phyloP scores from a whole-genome alignment of 2,329 filamentous ascomycete species.

The Pseudopithomyces maydicus region DNA sequence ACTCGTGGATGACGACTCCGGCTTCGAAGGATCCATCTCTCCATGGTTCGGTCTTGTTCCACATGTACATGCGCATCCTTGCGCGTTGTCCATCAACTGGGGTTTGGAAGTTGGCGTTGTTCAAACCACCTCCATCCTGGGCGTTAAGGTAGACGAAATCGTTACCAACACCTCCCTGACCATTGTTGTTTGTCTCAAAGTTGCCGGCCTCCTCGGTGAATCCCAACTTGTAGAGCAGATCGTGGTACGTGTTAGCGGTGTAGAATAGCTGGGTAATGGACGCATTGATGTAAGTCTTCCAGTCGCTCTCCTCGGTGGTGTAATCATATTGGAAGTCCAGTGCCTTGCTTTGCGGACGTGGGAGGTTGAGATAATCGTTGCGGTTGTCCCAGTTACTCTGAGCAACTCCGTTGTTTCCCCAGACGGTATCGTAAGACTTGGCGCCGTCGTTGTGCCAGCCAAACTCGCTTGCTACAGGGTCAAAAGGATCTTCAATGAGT shows the following conservation, averaged over 20 bases:
- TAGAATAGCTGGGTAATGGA: constrained; percentile 66
- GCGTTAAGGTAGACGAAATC: constrained; percentile 63
- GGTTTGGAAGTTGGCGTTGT: constrained; percentile 63
- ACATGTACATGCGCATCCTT: constrained; percentile 66
- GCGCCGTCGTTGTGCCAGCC: constrained; percentile 59
- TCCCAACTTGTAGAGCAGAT: constrained; percentile 62
- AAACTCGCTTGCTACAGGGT: constrained; percentile 54
- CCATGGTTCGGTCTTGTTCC: constrained; percentile 53
- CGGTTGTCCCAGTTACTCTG: constrained; percentile 55
- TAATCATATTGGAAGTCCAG: constrained; percentile 51
- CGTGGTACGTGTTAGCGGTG: constrained; percentile 64
- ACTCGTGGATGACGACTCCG: constrained; percentile 62
- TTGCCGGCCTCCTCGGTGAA: constrained; percentile 65
- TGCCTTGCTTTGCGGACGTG: constrained; percentile 52
- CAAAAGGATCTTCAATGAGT: constrained; percentile 57
- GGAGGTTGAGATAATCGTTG: constrained; percentile 53
- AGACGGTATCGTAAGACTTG: constrained; percentile 57
- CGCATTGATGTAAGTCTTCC: constrained; percentile 55
- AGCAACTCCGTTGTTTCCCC: constrained; percentile 64
- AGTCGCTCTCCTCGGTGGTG: constrained; percentile 28
- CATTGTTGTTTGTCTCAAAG: constrained; percentile 64
- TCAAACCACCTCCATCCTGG: constrained; percentile 60
- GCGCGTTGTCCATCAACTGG: constrained; percentile 57
- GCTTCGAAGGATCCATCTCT: constrained; percentile 65
- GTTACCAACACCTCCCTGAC: constrained; percentile 55